These are phyloP conservation scores for Entomortierella parvispora DNA, from an alignment of 192 early-diverging fungal genomes.

Conservation along the genomic window DNA sequence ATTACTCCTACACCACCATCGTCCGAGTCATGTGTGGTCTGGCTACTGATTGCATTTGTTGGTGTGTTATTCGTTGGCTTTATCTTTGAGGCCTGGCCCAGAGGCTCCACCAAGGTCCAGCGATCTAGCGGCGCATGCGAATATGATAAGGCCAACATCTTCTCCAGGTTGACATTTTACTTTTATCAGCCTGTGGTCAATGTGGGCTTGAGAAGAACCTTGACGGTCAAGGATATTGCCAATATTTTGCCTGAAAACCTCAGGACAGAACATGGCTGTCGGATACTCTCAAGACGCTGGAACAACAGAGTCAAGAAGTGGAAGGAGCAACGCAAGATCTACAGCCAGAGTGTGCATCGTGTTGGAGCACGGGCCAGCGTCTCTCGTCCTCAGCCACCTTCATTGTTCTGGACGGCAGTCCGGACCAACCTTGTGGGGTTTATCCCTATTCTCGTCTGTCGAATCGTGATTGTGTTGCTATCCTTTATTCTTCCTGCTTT, in stretches of 20 bases:
- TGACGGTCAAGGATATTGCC: slow-evolving; percentile 2
- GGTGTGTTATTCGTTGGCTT: not conserved
- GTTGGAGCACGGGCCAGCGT: not conserved
- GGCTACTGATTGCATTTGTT: not conserved
- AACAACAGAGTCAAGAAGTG: not conserved
- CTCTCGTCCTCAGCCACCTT: not conserved
- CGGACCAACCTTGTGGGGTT: not conserved
- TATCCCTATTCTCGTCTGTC: slow-evolving; percentile 18
- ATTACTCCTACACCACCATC: not conserved
- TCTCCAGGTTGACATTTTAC: slow-evolving; percentile 6
- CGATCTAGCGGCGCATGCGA: not conserved
- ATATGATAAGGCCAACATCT: slow-evolving; percentile 22
- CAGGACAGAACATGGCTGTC: not conserved
- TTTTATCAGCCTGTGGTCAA: slow-evolving; percentile 12
- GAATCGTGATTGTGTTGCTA: slow-evolving; percentile 21
- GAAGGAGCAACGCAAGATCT: not conserved
- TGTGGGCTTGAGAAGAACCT: slow-evolving; percentile 1
- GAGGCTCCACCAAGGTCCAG: slow-evolving; percentile 10
- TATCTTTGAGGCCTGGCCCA: slow-evolving; percentile 13
- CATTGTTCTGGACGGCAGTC: slow-evolving; percentile 20
- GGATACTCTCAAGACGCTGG: slow-evolving; percentile 2
- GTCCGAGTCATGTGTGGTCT: not conserved
- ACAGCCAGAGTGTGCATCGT: not conserved
- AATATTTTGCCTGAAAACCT: slow-evolving; percentile 7
- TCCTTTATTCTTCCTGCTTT: slow-evolving; percentile 20